A percentile compares a stretch with the other conserved stretches of the same genome.
Evolutionary conservation across 805 yeast species (phyloP).

Genomic region (Metschnikowia vanudenii): DNA sequence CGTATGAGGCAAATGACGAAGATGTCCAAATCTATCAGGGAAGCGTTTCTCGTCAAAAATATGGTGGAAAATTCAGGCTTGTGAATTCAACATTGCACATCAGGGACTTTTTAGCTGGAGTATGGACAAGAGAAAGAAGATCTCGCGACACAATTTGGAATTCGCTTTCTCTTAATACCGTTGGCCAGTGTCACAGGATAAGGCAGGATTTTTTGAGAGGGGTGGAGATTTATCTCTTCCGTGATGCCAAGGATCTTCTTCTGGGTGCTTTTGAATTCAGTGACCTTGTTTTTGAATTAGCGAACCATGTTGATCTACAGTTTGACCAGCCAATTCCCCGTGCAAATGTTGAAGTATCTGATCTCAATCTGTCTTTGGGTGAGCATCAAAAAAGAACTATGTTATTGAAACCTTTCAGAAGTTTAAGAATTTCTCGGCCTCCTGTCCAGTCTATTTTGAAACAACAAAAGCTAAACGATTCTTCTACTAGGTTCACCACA

Average conservation of each 20-base stretch:
- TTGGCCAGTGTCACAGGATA: not conserved
- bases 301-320: not conserved
- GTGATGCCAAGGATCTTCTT: constrained; percentile 1
- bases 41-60: too few relatives aligned
- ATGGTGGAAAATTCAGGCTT: not conserved
- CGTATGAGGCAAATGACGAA: too few relatives aligned
- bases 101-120: not conserved
- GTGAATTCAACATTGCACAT: not conserved
- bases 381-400: too few relatives aligned
- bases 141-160: not conserved
- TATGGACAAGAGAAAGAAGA: not conserved
- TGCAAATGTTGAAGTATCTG: too few relatives aligned
- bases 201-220: not conserved
- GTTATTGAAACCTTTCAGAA: too few relatives aligned
- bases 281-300: not conserved
- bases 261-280: not conserved
- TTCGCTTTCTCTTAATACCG: not conserved
- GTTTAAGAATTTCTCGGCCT: too few relatives aligned
- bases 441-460: too few relatives aligned
- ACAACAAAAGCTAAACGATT: not conserved
- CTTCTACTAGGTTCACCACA: not conserved
- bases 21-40: too few relatives aligned
- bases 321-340: too few relatives aligned
- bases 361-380: too few relatives aligned
- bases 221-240: not conserved